Base-by-base conservation (phyloP, 768 basidiomycete genomes). In the Gautieria morchelliformis region DNA sequence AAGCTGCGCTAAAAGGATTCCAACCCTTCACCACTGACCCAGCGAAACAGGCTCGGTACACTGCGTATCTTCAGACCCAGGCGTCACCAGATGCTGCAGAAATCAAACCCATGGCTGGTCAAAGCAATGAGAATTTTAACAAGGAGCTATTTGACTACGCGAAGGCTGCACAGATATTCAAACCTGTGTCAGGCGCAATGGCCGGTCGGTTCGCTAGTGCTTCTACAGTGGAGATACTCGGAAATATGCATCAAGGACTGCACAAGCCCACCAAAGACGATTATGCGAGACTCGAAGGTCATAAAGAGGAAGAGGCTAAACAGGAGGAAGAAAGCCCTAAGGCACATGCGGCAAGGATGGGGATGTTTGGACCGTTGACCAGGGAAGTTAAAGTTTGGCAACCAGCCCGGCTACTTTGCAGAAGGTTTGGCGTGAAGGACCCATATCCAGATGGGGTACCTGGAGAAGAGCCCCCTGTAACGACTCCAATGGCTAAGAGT, bases 191-290 rank as follows among this genome's bases (percentile, higher is more conserved):
- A 0, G 90, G 87, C 3, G 90, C 91, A 15, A 97, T 98, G 90
- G 92, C 93, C 0, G 87, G 84, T 20, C 80, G 95, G n/a, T 98
- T 98, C 69, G 92, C 88, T 5, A 87, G 82, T 57, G 89, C 90
- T 0, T 79, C 80, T 0, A 76, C 84, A 14, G 70, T 89, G n/a
- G 89, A 91, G 27, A 67, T 70, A 5, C 85, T 79, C 0, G 80
- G 85, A 5, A 76, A 80, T 56, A 67, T 81, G 12, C 65, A 80
- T 32, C 87, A 85, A 66, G 90, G 90, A 1, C 66, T 92, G 50
- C 80, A 88, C 62, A 79, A 76, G 40, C 85, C 87, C 2, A 51
- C 60, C 10, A 49, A 54, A 10, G 52, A 58, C 22, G 46, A 32
- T 61, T 70, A 72, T 54, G 74, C 71, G 58, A 75, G 76, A 52